Evolutionary conservation across 495 filamentous ascomycete species (phyloP).

Genomic region (Extremus antarcticus): DNA sequence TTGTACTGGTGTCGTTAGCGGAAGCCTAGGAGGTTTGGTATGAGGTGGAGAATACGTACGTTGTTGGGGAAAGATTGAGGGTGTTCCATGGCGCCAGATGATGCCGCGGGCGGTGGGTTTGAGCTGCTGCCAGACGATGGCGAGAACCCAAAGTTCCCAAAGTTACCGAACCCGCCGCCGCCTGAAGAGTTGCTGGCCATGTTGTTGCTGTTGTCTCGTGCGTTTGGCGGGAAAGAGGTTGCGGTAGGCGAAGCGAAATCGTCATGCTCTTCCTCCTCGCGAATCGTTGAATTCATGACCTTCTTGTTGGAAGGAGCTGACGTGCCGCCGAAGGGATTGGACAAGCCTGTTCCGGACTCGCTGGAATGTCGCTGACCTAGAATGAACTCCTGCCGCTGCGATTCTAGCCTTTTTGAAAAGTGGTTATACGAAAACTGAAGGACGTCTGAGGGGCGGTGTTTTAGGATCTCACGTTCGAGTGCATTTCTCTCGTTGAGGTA

Average conservation of each 20-base stretch:
- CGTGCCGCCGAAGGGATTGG: slow-evolving; percentile 43
- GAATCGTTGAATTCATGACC: slow-evolving; percentile 39
- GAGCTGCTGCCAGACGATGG: slow-evolving; percentile 1
- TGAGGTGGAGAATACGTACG: no score
- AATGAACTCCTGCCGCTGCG: slow-evolving; percentile 45
- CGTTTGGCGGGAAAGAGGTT: slow-evolving; percentile 36
- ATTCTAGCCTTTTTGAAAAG: slow-evolving; percentile 50
- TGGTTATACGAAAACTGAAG: slow-evolving; percentile 60
- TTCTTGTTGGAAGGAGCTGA: neutral
- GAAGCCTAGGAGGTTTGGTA: no score
- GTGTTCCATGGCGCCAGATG: slow-evolving; percentile 13
- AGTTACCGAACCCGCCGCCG: slow-evolving; percentile 12
- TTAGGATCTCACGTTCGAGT: slow-evolving; percentile 45
- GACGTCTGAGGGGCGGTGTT: slow-evolving; percentile 44
- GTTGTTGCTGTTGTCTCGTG: slow-evolving; percentile 14
- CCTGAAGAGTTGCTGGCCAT: neutral
- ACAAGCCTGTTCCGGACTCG: slow-evolving; percentile 37
- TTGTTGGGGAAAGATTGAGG: slow-evolving; percentile 73
- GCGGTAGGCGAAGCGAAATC: slow-evolving; percentile 51
- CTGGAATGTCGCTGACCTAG: slow-evolving; percentile 29
- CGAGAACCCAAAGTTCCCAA: slow-evolving; percentile 30
- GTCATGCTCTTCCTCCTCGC: slow-evolving; percentile 53
- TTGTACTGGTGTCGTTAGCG: slow-evolving; percentile 46
- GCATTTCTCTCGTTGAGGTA: slow-evolving; percentile 50
- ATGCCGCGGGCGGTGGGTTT: slow-evolving; percentile 12